Conservation (phyloP, 306 rosid genomes). For the Castanea sativa region DNA sequence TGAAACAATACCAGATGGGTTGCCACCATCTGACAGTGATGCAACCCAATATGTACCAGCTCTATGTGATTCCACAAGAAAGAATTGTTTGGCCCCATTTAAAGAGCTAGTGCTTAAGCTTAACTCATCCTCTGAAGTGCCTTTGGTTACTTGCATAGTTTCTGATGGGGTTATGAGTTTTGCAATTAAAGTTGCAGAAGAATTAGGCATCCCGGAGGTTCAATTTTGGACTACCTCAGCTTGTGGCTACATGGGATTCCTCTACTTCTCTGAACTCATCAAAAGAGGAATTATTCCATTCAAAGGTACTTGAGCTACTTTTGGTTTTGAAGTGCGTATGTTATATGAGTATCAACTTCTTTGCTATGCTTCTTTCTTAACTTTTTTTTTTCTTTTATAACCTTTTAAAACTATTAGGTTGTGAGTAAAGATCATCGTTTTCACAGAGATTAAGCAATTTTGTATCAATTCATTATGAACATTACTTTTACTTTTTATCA, state of each 20-base stretch:
- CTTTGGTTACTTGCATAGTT: constrained; percentile 30
- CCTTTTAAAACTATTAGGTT: too few relatives aligned
- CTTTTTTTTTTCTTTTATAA: too few relatives aligned
- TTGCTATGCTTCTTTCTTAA: too few relatives aligned
- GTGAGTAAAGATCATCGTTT: too few relatives aligned
- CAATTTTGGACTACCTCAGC: constrained; percentile 45
- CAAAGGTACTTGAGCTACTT: constrained; percentile 20
- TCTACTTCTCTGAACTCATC: constrained; percentile 24
- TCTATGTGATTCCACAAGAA: constrained; percentile 29
- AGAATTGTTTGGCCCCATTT: constrained; percentile 20
- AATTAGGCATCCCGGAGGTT: constrained; percentile 33
- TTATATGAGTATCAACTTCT: too few relatives aligned
- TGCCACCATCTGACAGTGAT: constrained; percentile 9
- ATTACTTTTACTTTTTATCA: too few relatives aligned
- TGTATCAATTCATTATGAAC: too few relatives aligned
- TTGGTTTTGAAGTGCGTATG: too few relatives aligned
- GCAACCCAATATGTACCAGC: constrained; percentile 23
- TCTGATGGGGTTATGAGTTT: constrained; percentile 35
- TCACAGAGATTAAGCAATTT: too few relatives aligned
- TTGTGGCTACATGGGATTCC: constrained; percentile 39
- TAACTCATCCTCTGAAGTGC: constrained; percentile 14
- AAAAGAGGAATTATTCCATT: constrained; percentile 36
- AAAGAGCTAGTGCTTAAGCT: constrained; percentile 29
- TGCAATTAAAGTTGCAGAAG: constrained; percentile 21
- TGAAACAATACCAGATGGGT: constrained; percentile 32